Evolutionary conservation across 495 filamentous ascomycete species (phyloP), one percentile per base, ranked within the genome.

Genomic region (Penicillium atrosanguineum): DNA sequence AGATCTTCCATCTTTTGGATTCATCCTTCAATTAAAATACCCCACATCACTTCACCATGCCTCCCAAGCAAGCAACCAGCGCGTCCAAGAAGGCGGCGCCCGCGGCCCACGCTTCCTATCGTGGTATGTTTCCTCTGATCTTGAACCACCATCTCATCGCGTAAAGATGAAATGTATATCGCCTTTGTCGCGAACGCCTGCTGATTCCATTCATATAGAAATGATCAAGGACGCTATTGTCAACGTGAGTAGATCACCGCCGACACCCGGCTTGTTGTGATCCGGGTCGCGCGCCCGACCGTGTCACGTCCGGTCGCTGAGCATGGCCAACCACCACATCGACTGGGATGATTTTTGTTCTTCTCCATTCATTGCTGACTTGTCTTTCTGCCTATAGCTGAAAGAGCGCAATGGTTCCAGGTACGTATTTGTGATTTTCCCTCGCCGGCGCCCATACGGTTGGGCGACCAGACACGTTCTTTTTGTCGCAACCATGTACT

Each of bases 171-270:
- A 53, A 26, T 21, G 55, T 29, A 23, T 55, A 68, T 65, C 37
- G 39, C 52, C 62, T 43, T 60, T 51, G 70, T 79, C 79, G 78
- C 78, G 68, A 69, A 65, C 57, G 26, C 62, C 48, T 76, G 66
- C 75, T 80, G 73, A 83, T 76, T 70, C 52, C n/a, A 67, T 47
- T 48, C 46, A 76, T 73, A 73, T 73, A 80, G 77, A 77, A 75
- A 83, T 87, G 84, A 85, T 87, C 71, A 83, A 81, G 70, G 83
- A 85, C 72, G 84, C 84, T 48, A 86, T 87, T 64, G 57, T 83
- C 58, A 80, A 78, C 70, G 83, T 87, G 73, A 78, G 83, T 85
- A 68, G 59, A 75, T 78, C 69, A 69, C 60, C 56, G 57, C 60
- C 56, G 66, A 64, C 66, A 50, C 54, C 51, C 36, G 44, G 31